Evolutionary conservation across 176 grass and related monocot species (phyloP), one percentile per base, ranked within the genome.

Genomic region (Cymbopogon citratus): DNA sequence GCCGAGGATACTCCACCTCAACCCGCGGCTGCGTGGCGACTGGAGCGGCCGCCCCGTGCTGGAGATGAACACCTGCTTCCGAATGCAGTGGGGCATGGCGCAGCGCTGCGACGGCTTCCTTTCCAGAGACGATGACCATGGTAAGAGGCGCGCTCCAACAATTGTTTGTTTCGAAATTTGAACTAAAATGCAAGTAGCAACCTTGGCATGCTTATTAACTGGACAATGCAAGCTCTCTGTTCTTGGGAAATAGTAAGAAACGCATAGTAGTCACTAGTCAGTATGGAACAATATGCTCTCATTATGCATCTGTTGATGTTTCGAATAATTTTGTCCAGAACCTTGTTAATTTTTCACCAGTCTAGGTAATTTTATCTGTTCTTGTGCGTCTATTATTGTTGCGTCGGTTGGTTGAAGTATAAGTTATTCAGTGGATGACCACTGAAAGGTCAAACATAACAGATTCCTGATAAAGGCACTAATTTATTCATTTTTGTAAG

Each of bases 1-100:
- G 63, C 96, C 96, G 13, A 91, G 94, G 89, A 93, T 98, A 80
- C 82, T 98, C 34, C 96, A 98, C 71, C 79, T 98, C 65, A 98
- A 98, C 80, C 96, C 92, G 12, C 87, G 96, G 35, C 54, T 95
- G 44, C 88, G 77, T 12, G 92, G 96, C 6, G 96, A 98, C 78
- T 98, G 92, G 96, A 95, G 96, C 26, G 39, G 85, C 7, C 87
- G 81, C 4, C 92, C 92, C 12, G 84, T 98, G 73, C 69, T 98
- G 16, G 96, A 98, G 80, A 91, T 93, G 48, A 98, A 98, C 80
- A 98, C 90, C 18, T 95, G 92, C 87, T 95, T 93, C 71, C 77
- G 89, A 9, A 98, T 95, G 92, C 93, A 94, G 52, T 98, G 96
- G 96, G 96, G 91, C 24, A 98, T 77, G 76, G 84, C 96, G 38